Percentiles rank a stretch among this genome's conserved stretches.
phyloP scores from a whole-genome alignment of 352 stramenopile species.

The Saprolegnia parasitica region DNA sequence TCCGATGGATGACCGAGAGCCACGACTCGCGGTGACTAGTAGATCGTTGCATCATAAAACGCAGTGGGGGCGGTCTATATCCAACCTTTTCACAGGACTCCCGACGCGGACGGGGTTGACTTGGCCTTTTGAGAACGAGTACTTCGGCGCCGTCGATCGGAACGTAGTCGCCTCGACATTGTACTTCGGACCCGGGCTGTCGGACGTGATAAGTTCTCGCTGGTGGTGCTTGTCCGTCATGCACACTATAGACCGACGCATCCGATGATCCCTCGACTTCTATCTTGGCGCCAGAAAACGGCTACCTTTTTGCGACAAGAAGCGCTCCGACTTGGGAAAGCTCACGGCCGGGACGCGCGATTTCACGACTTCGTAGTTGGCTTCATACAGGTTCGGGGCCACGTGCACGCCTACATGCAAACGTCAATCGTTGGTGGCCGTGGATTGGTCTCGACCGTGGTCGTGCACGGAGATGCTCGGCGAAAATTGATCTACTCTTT shows the following conservation, averaged over 20 bases:
- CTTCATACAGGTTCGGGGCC: constrained; percentile 65
- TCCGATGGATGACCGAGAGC: constrained; percentile 76
- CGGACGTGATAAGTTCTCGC: constrained; percentile 63
- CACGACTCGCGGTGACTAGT: constrained; percentile 61
- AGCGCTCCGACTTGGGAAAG: constrained; percentile 73
- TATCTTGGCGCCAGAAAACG: too few relatives aligned
- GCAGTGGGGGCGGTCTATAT: neutral
- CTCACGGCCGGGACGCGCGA: constrained; percentile 58
- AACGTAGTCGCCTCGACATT: constrained; percentile 62
- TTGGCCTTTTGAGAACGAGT: constrained; percentile 59
- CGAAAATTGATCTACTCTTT: constrained; percentile 30
- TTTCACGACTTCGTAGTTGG: constrained; percentile 60
- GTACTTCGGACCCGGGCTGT: constrained; percentile 81
- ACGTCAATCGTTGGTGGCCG: neutral
- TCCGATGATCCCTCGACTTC: too few relatives aligned
- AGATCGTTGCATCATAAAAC: neutral
- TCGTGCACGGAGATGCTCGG: constrained; percentile 21
- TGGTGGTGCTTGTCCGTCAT: constrained; percentile 59
- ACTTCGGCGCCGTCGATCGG: constrained; percentile 45
- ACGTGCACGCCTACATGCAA: constrained; percentile 43
- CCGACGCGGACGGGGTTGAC: constrained; percentile 52
- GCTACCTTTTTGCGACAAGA: constrained; percentile 78
- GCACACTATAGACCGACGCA: constrained; percentile 41
- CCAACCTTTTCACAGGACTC: constrained; percentile 46
- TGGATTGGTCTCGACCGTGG: constrained; percentile 28